Conservation (phyloP, 1,284 basidiomycete species). For the Ganoderma sinense region DNA sequence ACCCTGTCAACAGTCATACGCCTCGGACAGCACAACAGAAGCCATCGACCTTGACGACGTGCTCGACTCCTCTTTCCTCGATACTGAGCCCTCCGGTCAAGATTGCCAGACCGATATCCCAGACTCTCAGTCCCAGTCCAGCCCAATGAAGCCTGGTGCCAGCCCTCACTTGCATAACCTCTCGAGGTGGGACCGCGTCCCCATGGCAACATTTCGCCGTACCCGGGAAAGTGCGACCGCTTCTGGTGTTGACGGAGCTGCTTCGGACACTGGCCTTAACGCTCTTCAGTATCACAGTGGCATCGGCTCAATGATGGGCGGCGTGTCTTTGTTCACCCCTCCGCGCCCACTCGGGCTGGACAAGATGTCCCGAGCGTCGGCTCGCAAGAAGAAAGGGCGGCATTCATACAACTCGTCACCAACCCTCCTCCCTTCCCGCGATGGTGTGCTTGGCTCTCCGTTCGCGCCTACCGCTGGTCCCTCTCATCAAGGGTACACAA, state of each 20-base stretch:
- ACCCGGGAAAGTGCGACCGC: constrained; percentile 55
- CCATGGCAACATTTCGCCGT: constrained; percentile 76
- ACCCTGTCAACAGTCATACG: constrained; percentile 29
- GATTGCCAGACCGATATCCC: constrained; percentile 31
- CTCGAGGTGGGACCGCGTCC: constrained; percentile 77
- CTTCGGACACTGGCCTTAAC: constrained; percentile 45
- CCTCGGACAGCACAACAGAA: constrained; percentile 50
- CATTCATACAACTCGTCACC: constrained; percentile 54
- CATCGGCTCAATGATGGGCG: constrained; percentile 41
- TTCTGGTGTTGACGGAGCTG: constrained; percentile 42
- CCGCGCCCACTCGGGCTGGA: constrained; percentile 33
- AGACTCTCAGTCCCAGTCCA: constrained; percentile 24
- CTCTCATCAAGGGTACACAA: constrained; percentile 18
- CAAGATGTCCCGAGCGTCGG: constrained; percentile 34
- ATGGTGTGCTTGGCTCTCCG: constrained; percentile 50
- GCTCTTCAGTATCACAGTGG: constrained; percentile 33
- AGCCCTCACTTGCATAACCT: constrained; percentile 46
- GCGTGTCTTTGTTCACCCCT: constrained; percentile 45
- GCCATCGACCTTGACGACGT: constrained; percentile 81
- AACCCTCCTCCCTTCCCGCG: constrained; percentile 58
- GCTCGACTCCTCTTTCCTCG: constrained; percentile 76
- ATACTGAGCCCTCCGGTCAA: constrained; percentile 52
- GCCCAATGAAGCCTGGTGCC: constrained; percentile 25
- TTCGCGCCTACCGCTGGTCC: constrained; percentile 26
- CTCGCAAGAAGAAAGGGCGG: constrained; percentile 32